Percentiles rank a stretch among this genome's conserved stretches.
Evolutionary conservation across 192 early-diverging fungal species (phyloP).

Genomic region (Coemansia sp.): DNA sequence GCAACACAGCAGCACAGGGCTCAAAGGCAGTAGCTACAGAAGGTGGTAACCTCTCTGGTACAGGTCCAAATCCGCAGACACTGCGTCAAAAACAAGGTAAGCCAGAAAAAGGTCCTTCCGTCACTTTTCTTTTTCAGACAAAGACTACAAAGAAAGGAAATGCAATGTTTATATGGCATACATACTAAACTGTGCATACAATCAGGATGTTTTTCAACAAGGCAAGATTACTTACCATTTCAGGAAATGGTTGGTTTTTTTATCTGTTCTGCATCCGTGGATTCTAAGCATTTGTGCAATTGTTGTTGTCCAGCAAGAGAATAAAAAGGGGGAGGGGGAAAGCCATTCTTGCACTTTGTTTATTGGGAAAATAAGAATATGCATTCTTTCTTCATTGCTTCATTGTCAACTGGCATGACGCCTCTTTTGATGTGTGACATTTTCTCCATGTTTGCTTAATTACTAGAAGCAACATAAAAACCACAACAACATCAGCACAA

Average conservation of each 20-base stretch:
- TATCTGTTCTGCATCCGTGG: not conserved
- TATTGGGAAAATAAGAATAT: not conserved
- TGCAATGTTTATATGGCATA: slow-evolving; percentile 1
- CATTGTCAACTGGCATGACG: slow-evolving; percentile 1
- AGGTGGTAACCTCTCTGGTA: not conserved
- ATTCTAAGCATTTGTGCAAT: not conserved
- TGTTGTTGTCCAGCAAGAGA: not conserved
- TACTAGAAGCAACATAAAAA: not conserved
- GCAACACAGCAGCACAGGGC: not conserved
- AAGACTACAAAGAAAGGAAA: not conserved
- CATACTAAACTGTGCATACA: not conserved
- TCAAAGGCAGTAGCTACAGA: not conserved
- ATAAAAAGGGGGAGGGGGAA: not conserved
- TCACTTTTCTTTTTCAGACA: not conserved
- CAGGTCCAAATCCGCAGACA: not conserved
- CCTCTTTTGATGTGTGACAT: not conserved
- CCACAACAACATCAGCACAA: not conserved
- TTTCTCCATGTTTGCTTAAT: not conserved
- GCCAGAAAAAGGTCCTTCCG: no score
- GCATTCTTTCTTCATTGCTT: not conserved
- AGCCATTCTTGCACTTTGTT: not conserved
- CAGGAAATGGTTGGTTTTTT: slow-evolving; percentile 9
- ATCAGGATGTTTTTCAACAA: not conserved
- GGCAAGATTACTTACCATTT: slow-evolving; percentile 1
- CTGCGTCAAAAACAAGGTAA: slow-evolving; percentile 9